Evolutionary conservation across 169 alveolate genomes (phyloP).

Genomic region (Eimeria maxima): DNA sequence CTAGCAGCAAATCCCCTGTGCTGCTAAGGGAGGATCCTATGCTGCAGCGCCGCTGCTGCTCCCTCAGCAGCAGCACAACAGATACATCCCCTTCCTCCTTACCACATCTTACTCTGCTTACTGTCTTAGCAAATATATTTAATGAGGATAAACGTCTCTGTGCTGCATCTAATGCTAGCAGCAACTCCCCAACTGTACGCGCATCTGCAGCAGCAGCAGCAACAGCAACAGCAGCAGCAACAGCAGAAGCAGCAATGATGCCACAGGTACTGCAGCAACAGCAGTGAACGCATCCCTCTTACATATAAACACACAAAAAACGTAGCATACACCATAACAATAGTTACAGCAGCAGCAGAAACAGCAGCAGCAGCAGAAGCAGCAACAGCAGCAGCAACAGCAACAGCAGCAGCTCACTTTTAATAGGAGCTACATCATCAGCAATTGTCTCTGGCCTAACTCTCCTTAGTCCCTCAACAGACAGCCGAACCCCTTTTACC

Average conservation of each 20-base stretch:
- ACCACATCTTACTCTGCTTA: neutral
- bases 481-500: neutral
- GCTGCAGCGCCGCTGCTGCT: conserved; percentile 33
- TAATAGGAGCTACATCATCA: neutral
- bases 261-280: no score
- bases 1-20: neutral
- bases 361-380: no score
- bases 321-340: no score
- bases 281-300: neutral
- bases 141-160: neutral
- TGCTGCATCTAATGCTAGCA: neutral
- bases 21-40: neutral
- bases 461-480: neutral
- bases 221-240: neutral
- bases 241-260: neutral
- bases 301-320: no score
- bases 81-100: neutral
- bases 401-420: neutral
- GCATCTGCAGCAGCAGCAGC: conserved; percentile 27
- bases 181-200: neutral
- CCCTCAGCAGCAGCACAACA: neutral
- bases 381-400: conserved; percentile 30
- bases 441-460: neutral
- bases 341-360: no score
- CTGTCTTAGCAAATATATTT: neutral